Evolutionary conservation across 148 eudicot genomes (phyloP).

Genomic region (Fallopia convolvulus): DNA sequence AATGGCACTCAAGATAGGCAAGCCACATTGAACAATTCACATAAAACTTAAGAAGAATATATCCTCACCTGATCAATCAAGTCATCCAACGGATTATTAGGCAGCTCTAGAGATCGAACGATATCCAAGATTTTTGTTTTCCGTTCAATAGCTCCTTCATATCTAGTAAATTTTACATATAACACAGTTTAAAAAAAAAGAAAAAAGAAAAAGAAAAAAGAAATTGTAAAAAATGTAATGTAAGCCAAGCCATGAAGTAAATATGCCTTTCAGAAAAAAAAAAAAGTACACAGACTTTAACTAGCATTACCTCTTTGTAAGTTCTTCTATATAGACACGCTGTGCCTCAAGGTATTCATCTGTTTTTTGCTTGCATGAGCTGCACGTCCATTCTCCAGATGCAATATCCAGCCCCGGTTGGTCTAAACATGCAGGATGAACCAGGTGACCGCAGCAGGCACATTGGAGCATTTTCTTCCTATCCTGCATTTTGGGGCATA

Average conservation of each 20-base stretch:
- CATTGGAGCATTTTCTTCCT: constrained; percentile 87
- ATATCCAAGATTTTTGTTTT: constrained; percentile 63
- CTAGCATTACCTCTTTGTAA: constrained; percentile 55
- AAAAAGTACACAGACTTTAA: neutral
- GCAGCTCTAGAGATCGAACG: constrained; percentile 76
- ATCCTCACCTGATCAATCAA: constrained; percentile 77
- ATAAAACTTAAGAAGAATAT: neutral
- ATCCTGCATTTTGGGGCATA: constrained; percentile 45
- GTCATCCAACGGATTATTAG: constrained; percentile 95
- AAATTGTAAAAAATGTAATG: neutral
- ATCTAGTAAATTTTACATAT: constrained; percentile 33
- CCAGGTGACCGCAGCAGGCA: constrained; percentile 69
- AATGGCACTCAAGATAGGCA: neutral
- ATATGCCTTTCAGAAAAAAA: neutral
- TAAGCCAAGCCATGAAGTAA: neutral
- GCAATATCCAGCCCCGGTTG: constrained; percentile 53
- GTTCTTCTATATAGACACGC: constrained; percentile 61
- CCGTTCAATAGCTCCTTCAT: constrained; percentile 75
- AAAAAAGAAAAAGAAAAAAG: neutral
- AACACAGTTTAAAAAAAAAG: neutral
- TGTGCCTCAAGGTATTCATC: constrained; percentile 74
- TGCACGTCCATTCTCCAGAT: constrained; percentile 78
- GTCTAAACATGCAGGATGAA: constrained; percentile 79
- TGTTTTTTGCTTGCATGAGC: constrained; percentile 79
- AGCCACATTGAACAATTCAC: constrained; percentile 5